Evolutionary conservation across 106 monocot species (phyloP).

Genomic region (Platanthera zijinensis): DNA sequence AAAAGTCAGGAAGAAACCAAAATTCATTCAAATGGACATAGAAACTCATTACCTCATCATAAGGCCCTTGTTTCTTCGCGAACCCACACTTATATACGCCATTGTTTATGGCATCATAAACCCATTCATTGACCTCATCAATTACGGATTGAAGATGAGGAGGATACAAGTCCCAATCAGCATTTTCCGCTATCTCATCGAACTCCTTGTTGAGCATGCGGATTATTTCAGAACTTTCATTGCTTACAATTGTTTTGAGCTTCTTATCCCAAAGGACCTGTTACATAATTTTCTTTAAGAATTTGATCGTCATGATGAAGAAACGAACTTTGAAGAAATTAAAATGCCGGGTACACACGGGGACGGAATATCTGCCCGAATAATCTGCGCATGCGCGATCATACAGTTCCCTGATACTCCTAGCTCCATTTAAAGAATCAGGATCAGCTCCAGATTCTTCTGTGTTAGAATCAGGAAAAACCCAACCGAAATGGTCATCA

Average conservation of each 20-base stretch:
- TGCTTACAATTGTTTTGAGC: constrained; percentile 81
- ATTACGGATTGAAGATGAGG: constrained; percentile 42
- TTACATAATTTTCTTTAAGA: background rate
- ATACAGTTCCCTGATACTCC: constrained; percentile 67
- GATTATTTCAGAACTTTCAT: constrained; percentile 89
- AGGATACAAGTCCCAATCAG: constrained; percentile 75
- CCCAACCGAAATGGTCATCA: constrained; percentile 79
- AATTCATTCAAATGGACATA: background rate
- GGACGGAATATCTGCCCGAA: constrained; percentile 76
- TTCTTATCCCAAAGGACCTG: constrained; percentile 99
- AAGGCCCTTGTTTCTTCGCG: constrained; percentile 88
- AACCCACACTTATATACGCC: constrained; percentile 98
- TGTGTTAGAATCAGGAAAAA: constrained; percentile 43
- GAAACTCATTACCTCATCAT: constrained; percentile 62
- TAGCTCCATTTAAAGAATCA: constrained; percentile 65
- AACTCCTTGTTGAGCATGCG: constrained; percentile 91
- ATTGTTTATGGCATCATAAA: constrained; percentile 86
- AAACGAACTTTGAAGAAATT: background rate
- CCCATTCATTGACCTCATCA: constrained; percentile 82
- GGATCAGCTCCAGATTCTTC: constrained; percentile 71
- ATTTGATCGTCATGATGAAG: no score
- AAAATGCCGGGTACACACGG: constrained; percentile 31
- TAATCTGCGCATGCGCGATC: constrained; percentile 65
- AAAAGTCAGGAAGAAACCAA: background rate
- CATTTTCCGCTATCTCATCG: constrained; percentile 72